Evolutionary conservation across 768 basidiomycete species (phyloP), one percentile per base, ranked within the genome.

Genomic region (Macrocybe gigantea): DNA sequence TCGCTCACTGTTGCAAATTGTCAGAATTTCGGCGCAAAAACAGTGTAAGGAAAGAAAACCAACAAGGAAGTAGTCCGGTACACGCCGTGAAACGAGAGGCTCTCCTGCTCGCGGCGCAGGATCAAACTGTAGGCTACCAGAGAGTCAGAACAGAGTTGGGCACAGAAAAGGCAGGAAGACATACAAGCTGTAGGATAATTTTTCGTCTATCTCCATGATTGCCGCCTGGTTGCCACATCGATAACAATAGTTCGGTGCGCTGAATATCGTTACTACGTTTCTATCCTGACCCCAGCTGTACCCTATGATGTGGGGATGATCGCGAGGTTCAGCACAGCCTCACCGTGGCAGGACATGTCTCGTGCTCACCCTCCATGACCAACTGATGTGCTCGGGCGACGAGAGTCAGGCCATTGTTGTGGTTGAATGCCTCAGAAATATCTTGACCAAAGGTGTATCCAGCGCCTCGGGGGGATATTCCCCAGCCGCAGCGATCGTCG

Each of bases 391-490:
- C 92, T 59, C 92, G 82, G 40, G 92, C 93, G 51, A 97, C 91
- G 44, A 99, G 79, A 41, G 94, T 98, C 46, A 99, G 72, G 10
- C 95, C 96, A 61, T 99, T 99, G 68, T 97, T 97, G 68, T 99
- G 96, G 68, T 98, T 97, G 74, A 98, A 98, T 32, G 94, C 94
- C 68, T 98, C 94, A 41, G 91, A 93, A 52, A 99, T 99, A 62
- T 99, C 96, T 67, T 98, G 95, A 37, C 96, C 96, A 64, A 99
- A 99, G 8, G 95, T 98, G 67, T 97, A 99, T 8, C 96, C 96
- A 41, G 96, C 96, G 52, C 96, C 96, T 64, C 96, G 88, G 30
- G 96, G 96, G 60, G 93, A 95, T 59, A 98, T 97, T 32, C 96
- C 96, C 96, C 96, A 99, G 38, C 96, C 96, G 65, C 93, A 96